Evolutionary conservation across 1,284 basidiomycete species (phyloP).

Genomic region (Phaffia rhodozyma): DNA sequence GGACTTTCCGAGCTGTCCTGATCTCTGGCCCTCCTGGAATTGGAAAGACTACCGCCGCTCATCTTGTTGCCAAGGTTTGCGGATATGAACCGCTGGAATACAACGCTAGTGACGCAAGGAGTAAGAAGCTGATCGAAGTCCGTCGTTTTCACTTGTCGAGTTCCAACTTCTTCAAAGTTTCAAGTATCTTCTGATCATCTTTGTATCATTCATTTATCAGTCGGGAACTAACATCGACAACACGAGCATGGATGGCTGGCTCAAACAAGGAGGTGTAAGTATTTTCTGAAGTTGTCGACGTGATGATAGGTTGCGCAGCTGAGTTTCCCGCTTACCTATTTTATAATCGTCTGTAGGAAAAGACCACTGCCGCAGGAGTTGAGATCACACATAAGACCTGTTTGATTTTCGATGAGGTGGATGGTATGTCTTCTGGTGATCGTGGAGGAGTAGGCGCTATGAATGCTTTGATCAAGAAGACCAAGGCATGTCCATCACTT

Average conservation of each 20-base stretch:
- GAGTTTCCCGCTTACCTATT: not conserved
- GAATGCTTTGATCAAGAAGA: constrained; percentile 85
- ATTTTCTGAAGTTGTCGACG: not conserved
- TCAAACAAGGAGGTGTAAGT: not conserved
- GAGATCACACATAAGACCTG: constrained; percentile 67
- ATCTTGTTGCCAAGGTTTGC: constrained; percentile 74
- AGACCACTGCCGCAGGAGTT: constrained; percentile 55
- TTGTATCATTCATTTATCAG: constrained; percentile 34
- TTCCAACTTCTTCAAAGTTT: not conserved
- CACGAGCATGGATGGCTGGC: constrained; percentile 72
- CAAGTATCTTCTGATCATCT: not conserved
- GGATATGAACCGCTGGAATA: constrained; percentile 89
- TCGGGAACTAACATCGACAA: constrained; percentile 79
- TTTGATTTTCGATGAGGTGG: constrained; percentile 98
- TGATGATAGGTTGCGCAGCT: not conserved
- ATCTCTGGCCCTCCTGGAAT: constrained; percentile 92
- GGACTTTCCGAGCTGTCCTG: constrained; percentile 72
- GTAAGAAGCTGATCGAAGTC: constrained; percentile 92
- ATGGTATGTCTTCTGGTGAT: constrained; percentile 97
- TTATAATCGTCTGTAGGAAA: constrained; percentile 31
- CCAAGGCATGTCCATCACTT: constrained; percentile 45
- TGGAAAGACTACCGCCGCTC: constrained; percentile 94
- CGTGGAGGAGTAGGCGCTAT: constrained; percentile 89
- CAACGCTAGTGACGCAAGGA: constrained; percentile 89
- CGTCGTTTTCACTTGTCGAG: constrained; percentile 13